Evolutionary conservation across 768 basidiomycete genomes (phyloP).

Genomic region (Pisolithus orientalis): DNA sequence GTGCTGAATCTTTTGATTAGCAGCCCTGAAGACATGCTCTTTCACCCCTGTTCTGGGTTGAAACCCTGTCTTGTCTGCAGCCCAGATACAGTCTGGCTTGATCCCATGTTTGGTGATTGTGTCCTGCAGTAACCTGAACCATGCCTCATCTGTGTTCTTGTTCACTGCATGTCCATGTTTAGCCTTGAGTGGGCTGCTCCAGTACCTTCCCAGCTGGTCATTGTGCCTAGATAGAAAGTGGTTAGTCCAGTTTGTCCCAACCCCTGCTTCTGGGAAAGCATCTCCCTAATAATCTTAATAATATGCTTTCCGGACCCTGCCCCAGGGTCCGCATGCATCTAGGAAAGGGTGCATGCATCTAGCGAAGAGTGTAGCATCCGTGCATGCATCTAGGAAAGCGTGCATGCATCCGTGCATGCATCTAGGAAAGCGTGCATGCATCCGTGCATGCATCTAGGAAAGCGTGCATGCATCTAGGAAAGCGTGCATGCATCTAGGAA

Average conservation of each 20-base stretch:
- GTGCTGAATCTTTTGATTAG: conserved; percentile 8
- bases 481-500: no score
- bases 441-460: no score
- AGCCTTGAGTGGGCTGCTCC: conserved; percentile 28
- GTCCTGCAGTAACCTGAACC: conserved; percentile 27
- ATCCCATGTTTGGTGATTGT: conserved; percentile 7
- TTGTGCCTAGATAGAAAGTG: conserved; percentile 20
- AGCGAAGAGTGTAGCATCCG: no score
- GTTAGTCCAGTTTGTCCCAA: conserved; percentile 33
- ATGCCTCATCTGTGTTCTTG: conserved; percentile 27
- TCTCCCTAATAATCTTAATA: no score
- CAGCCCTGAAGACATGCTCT: conserved; percentile 3
- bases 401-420: no score
- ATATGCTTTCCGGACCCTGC: no score
- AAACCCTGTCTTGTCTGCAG: conserved; percentile 14
- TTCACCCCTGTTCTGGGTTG: conserved; percentile 1
- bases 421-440: no score
- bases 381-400: no score
- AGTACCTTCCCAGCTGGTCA: neutral
- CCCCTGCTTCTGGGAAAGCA: conserved; percentile 24
- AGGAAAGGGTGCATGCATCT: no score
- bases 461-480: no score
- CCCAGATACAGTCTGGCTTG: conserved; percentile 8
- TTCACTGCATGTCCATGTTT: conserved; percentile 33
- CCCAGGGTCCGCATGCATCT: no score